phyloP scores from a whole-genome alignment of 2,329 filamentous ascomycete genomes.

The Cyclaneusma minus region DNA sequence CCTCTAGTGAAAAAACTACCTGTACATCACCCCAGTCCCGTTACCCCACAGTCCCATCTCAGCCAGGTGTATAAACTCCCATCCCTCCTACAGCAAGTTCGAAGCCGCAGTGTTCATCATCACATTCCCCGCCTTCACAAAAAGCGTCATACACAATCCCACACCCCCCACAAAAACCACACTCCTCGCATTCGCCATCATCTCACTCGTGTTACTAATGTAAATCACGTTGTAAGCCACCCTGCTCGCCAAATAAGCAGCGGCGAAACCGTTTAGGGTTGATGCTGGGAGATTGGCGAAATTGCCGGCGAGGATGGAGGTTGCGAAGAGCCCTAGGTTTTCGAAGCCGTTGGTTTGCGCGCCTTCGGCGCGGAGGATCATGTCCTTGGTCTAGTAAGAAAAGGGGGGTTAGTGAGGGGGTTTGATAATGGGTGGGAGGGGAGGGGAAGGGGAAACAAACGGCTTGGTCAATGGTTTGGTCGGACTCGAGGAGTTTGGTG shows the following conservation, averaged over 20 bases:
- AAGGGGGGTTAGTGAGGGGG: slow-evolving; percentile 2
- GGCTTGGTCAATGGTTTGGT: slow-evolving; percentile 17
- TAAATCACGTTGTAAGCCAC: slow-evolving; percentile 11
- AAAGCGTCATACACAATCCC: slow-evolving; percentile 9
- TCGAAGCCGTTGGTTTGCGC: slow-evolving; percentile 23
- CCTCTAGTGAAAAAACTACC: too few relatives aligned
- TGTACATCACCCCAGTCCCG: too few relatives aligned
- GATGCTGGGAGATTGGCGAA: slow-evolving; percentile 14
- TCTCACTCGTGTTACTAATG: slow-evolving; percentile 8
- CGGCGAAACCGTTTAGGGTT: slow-evolving; percentile 9
- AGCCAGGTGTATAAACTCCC: too few relatives aligned
- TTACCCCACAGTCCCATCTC: too few relatives aligned
- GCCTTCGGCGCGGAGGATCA: slow-evolving; percentile 20
- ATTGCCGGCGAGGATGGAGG: slow-evolving; percentile 22
- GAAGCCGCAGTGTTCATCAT: too few relatives aligned
- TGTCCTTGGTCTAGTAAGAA: slow-evolving; percentile 14
- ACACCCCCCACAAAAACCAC: slow-evolving; percentile 8
- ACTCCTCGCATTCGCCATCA: slow-evolving; percentile 5
- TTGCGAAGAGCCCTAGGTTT: slow-evolving; percentile 23
- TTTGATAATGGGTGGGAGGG: not conserved
- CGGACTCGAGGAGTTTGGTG: slow-evolving; percentile 10
- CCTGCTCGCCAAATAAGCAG: slow-evolving; percentile 9
- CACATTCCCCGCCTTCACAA: slow-evolving; percentile 7
- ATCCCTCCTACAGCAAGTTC: too few relatives aligned
- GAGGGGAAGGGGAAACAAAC: slow-evolving; percentile 4